Percentiles rank a stretch among this genome's conserved stretches.
Conservation (phyloP, 495 filamentous ascomycete genomes). For the Podospora pseudopauciseta region DNA sequence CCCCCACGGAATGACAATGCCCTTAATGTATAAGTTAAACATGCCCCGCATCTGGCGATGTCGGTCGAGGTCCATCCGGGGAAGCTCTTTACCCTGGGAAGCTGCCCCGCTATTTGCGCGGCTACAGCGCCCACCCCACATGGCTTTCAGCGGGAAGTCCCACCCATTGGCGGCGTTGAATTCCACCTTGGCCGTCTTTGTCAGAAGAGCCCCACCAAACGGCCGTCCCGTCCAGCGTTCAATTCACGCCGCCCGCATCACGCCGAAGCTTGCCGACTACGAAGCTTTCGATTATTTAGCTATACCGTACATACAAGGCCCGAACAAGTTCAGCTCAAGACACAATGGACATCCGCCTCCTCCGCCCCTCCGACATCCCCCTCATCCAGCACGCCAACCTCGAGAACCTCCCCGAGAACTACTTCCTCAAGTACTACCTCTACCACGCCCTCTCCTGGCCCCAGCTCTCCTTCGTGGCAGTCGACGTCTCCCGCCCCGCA, state of each 20-base stretch:
- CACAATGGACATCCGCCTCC: constrained; percentile 73
- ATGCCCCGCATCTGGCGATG: constrained; percentile 17
- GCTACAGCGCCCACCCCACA: constrained; percentile 21
- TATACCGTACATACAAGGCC: neutral
- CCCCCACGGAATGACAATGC: constrained; percentile 6
- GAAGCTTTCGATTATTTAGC: no score
- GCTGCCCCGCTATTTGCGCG: constrained; percentile 36
- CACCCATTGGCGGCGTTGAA: constrained; percentile 6
- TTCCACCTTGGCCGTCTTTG: neutral
- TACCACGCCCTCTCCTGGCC: constrained; percentile 99
- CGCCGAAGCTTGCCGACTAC: neutral
- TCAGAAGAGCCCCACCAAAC: constrained; percentile 9
- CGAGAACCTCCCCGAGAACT: constrained; percentile 98
- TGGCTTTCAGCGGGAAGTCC: neutral
- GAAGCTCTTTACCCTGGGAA: neutral
- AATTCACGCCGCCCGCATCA: neutral
- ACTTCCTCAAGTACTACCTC: constrained; percentile 99
- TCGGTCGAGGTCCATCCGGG: constrained; percentile 5
- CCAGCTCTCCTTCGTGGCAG: constrained; percentile 91
- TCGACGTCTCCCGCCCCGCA: constrained; percentile 75
- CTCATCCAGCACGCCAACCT: constrained; percentile 97
- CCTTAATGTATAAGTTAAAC: neutral
- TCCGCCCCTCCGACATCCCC: constrained; percentile 75
- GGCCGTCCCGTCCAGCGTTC: neutral
- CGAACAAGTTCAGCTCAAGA: neutral